Percentiles rank a stretch among this genome's conserved stretches.
phyloP scores from a whole-genome alignment of 345 rosid species.

The Reutealis trisperma region DNA sequence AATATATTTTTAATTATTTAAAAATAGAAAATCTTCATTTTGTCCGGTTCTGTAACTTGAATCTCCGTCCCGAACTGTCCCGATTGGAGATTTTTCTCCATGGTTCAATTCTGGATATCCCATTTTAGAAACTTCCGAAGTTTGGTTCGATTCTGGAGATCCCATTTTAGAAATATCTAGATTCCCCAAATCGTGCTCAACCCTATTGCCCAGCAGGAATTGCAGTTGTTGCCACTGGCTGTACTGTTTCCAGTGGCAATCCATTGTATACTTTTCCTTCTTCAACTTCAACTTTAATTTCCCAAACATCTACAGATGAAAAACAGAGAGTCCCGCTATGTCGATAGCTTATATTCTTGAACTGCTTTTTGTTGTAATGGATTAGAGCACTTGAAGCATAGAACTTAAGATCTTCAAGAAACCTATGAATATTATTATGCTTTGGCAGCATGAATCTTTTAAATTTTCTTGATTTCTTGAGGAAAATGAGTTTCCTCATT shows the following conservation, averaged over 20 bases:
- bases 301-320: constrained; percentile 50
- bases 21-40: too few species aligned
- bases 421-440: constrained; percentile 33
- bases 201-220: constrained; percentile 6
- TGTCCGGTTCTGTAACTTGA: too few species aligned
- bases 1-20: too few species aligned
- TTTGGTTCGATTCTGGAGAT: too few species aligned
- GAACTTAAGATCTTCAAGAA: constrained; percentile 49
- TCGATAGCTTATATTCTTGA: not conserved
- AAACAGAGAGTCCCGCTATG: constrained; percentile 18
- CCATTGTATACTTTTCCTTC: constrained; percentile 18
- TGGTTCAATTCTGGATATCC: too few species aligned
- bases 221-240: not conserved
- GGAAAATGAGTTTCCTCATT: constrained; percentile 43
- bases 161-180: too few species aligned
- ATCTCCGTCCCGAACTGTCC: too few species aligned
- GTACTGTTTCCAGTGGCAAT: not conserved
- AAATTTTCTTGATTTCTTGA: constrained; percentile 34
- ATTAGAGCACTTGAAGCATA: constrained; percentile 45
- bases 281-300: constrained; percentile 9
- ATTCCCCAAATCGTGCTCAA: too few species aligned
- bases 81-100: too few species aligned
- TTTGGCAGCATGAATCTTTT: constrained; percentile 34
- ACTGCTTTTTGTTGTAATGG: not conserved
- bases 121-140: too few species aligned